Conservation (phyloP, 208 protist species). For the Angomonas deanei region DNA sequence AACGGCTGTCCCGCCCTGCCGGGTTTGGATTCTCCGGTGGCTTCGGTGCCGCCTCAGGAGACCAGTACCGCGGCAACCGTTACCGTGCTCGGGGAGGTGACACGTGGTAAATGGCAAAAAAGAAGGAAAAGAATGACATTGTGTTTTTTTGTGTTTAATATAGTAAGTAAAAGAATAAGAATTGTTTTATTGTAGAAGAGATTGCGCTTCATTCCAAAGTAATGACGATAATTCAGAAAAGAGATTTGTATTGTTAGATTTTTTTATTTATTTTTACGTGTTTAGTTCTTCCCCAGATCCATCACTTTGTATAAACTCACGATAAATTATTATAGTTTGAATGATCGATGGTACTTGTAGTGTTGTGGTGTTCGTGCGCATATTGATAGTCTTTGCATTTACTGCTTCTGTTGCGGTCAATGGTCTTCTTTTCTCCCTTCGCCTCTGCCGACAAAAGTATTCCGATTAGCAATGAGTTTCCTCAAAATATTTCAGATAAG, state of each 20-base stretch:
- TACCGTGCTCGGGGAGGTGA: neutral
- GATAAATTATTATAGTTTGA: neutral
- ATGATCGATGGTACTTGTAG: too few species aligned
- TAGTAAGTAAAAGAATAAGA: neutral
- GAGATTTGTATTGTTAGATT: neutral
- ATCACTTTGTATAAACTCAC: neutral
- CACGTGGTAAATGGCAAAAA: neutral
- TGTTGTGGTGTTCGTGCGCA: too few species aligned
- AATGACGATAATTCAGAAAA: neutral
- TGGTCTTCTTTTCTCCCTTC: neutral
- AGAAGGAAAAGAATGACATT: constrained; percentile 6
- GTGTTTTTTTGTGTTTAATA: neutral
- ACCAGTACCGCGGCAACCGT: constrained; percentile 33
- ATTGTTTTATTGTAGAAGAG: constrained; percentile 1
- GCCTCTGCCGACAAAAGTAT: too few species aligned
- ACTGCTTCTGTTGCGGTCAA: neutral
- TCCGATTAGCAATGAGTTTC: too few species aligned
- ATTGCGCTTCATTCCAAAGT: neutral
- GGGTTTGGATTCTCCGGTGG: constrained; percentile 29
- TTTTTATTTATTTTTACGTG: constrained; percentile 8
- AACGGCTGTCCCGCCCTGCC: constrained; percentile 35
- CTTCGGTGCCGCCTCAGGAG: constrained; percentile 18
- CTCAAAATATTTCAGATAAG: constrained; percentile 9
- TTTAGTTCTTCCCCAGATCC: neutral
- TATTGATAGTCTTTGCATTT: neutral